Evolutionary conservation across 768 basidiomycete species (phyloP).

Genomic region (Fomitopsis serialis): DNA sequence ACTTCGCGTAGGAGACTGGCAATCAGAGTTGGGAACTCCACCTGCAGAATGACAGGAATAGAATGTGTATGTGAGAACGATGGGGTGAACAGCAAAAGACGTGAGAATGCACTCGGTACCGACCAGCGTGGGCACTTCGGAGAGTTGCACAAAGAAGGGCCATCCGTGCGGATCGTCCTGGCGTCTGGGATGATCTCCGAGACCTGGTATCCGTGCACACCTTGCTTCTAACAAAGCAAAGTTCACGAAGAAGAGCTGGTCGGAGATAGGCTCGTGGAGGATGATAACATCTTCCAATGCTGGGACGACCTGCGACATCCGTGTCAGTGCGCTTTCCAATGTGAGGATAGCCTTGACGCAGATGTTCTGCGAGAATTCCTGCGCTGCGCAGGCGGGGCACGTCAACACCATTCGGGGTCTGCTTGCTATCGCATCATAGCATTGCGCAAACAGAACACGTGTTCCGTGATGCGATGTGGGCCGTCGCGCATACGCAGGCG

Average conservation of each 20-base stretch:
- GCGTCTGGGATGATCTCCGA: background rate
- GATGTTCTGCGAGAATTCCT: no score
- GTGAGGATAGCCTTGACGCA: no score
- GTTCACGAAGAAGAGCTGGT: constrained; percentile 56
- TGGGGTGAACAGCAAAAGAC: no score
- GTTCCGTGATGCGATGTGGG: no score
- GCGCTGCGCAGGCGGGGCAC: no score
- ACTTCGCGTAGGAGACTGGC: background rate
- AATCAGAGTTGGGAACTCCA: background rate
- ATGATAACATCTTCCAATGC: constrained; percentile 39
- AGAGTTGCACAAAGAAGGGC: constrained; percentile 3
- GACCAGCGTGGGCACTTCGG: constrained; percentile 1
- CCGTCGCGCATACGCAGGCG: no score
- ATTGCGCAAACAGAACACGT: no score
- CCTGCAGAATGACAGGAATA: background rate
- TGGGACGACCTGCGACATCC: constrained; percentile 12
- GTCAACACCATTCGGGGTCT: no score
- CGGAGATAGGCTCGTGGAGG: constrained; percentile 39
- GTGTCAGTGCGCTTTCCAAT: background rate
- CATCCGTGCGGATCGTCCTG: background rate
- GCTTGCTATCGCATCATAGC: no score
- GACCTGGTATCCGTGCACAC: constrained; percentile 8
- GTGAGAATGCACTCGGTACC: background rate
- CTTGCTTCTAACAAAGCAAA: constrained; percentile 10
- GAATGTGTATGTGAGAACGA: background rate